Evolutionary conservation across 805 yeast genomes (phyloP), one percentile per base, ranked within the genome.

Genomic region (Kodamaea fukazawae): DNA sequence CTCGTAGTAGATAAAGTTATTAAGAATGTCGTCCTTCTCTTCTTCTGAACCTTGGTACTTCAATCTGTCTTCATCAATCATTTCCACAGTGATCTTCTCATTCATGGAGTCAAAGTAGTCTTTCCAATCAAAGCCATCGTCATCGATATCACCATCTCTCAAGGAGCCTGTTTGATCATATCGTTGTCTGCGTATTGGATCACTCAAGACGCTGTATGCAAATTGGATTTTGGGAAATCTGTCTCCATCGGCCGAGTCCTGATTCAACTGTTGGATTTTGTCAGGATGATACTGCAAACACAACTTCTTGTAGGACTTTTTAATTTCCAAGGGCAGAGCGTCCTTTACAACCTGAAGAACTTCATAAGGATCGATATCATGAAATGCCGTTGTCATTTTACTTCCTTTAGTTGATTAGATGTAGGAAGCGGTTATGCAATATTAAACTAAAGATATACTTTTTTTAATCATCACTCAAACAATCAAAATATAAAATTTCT

Each of bases 131-230:
- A 79, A 75, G 7, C 53, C 66, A 10, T 67, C 73, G 25, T 55
- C 65, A 44, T 42, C 57, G 22, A 32, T 49, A 29, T 36, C 58
- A 8, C 25, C 31, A 29, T 53, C 55, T 1, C 73, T 79, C 22
- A 81, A 54, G 2, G 78, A 70, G 1, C 95, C 96, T 0, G 91
- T 83, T n/a, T 59, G 54, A 51, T 88, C 96, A 54, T 77, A 88
- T 14, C 75, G 58, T 32, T 65, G 66, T 20, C 87, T 67, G 46
- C 76, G 73, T 27, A 60, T 57, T 0, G 71, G 64, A 53, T 88
- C 93, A 18, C 78, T 68, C 17, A 88, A 63, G 0, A 88, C 71
- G 31, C 81, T 67, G 57, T 85, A 86, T 14, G 95, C 82, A 51
- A 86, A 81, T 55, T 86, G 90, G 13, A 88, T 72, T 48, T 76